Evolutionary conservation across 306 rosid genomes (phyloP).

Genomic region (Hippophae gyantsensis): DNA sequence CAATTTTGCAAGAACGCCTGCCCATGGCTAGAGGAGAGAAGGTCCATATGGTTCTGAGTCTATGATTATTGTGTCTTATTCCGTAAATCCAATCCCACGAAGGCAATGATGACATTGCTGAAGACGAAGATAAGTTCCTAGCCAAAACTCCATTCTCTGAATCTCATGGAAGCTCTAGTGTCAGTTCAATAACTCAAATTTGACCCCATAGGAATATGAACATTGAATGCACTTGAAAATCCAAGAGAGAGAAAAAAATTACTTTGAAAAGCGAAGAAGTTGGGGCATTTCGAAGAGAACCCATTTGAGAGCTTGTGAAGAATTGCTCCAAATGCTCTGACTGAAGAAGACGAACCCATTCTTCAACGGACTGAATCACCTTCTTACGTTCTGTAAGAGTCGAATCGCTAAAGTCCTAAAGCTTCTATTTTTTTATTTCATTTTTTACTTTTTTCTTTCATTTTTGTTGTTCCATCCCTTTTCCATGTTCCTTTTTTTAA

Average conservation of each 20-base stretch:
- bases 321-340: slow-evolving; percentile 41
- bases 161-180: slow-evolving; percentile 2
- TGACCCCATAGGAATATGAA: background rate
- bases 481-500: too few relatives aligned
- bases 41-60: slow-evolving; percentile 42
- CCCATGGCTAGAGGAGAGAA: slow-evolving; percentile 73
- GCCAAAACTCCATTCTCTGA: slow-evolving; percentile 40
- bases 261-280: slow-evolving; percentile 28
- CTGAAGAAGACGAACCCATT: slow-evolving; percentile 25
- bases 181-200: slow-evolving; percentile 3
- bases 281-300: slow-evolving; percentile 27
- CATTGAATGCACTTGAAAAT: background rate
- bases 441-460: too few relatives aligned
- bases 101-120: slow-evolving; percentile 17
- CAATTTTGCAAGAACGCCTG: slow-evolving; percentile 85
- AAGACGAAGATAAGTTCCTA: slow-evolving; percentile 25
- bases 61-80: slow-evolving; percentile 5
- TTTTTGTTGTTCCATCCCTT: too few relatives aligned
- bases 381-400: too few relatives aligned
- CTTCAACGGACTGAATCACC: background rate
- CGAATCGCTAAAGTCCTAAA: too few relatives aligned
- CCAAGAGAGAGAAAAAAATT: slow-evolving; percentile 2
- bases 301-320: slow-evolving; percentile 31
- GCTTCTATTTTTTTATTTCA: too few relatives aligned
- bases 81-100: slow-evolving; percentile 16